Percentiles rank a stretch among this genome's conserved stretches.
Evolutionary conservation across 2,329 filamentous ascomycete species (phyloP).

Genomic region (Davidsoniella virescens): DNA sequence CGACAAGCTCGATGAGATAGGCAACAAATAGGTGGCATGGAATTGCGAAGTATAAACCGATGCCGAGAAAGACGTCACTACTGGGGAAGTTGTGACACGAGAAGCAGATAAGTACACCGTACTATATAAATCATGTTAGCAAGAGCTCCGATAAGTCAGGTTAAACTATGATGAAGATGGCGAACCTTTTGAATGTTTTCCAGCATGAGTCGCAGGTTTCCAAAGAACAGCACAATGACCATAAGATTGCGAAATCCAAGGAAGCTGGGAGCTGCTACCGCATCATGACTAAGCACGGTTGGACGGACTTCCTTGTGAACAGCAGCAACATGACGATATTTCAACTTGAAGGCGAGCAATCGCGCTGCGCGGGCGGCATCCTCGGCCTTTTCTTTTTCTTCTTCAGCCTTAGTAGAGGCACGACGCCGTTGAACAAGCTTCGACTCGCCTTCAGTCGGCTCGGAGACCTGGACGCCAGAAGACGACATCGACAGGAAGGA

Average conservation of each 20-base stretch:
- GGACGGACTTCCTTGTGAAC: conserved; percentile 57
- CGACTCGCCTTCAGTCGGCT: too few species aligned
- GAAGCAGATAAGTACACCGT: conserved; percentile 86
- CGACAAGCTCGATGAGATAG: conserved; percentile 73
- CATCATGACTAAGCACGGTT: conserved; percentile 77
- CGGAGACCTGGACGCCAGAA: too few species aligned
- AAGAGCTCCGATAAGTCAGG: not conserved
- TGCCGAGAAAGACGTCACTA: conserved; percentile 60
- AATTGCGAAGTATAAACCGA: conserved; percentile 68
- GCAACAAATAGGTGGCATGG: conserved; percentile 83
- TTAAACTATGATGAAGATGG: conserved; percentile 1
- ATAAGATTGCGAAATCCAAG: conserved; percentile 90
- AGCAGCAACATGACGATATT: conserved; percentile 85
- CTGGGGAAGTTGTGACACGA: conserved; percentile 74
- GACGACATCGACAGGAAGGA: too few species aligned
- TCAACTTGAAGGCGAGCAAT: conserved; percentile 21
- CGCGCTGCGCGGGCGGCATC: conserved; percentile 3
- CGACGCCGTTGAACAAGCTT: too few species aligned
- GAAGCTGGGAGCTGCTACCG: conserved; percentile 60
- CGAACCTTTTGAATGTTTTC: conserved; percentile 86
- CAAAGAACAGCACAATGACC: conserved; percentile 84
- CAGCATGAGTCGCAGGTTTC: conserved; percentile 85
- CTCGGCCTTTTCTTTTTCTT: too few species aligned
- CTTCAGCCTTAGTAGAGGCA: too few species aligned
- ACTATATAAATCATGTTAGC: conserved; percentile 34